A percentile compares a stretch with the other conserved stretches of the same genome.
Conservation (phyloP, 176 grass and related monocot species). For the Ensete glaucum region DNA sequence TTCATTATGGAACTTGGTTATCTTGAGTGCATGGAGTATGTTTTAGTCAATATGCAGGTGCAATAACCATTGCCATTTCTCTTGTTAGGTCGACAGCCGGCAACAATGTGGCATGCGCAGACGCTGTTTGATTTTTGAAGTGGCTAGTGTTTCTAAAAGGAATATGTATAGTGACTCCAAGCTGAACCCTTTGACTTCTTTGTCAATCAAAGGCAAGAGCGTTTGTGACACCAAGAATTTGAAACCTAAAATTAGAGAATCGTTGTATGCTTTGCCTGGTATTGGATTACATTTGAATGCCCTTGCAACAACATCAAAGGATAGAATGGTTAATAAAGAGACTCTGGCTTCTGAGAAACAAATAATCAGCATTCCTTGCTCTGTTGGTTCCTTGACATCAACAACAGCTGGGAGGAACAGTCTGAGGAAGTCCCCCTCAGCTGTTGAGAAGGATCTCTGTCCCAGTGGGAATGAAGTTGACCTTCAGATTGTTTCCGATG, state of each 20-base stretch:
- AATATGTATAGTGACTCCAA: slow-evolving; percentile 22
- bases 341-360: slow-evolving; percentile 30
- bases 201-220: slow-evolving; percentile 45
- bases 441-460: slow-evolving; percentile 43
- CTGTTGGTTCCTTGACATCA: slow-evolving; percentile 35
- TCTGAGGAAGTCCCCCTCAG: slow-evolving; percentile 31
- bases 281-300: slow-evolving; percentile 94
- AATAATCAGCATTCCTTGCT: slow-evolving; percentile 26
- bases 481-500: slow-evolving; percentile 33
- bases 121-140: slow-evolving; percentile 86
- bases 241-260: slow-evolving; percentile 45
- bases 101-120: slow-evolving; percentile 81
- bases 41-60: not conserved
- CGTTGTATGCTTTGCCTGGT: slow-evolving; percentile 43
- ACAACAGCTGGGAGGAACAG: slow-evolving; percentile 35
- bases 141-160: slow-evolving; percentile 43
- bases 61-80: slow-evolving; percentile 7
- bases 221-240: slow-evolving; percentile 19
- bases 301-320: slow-evolving; percentile 64
- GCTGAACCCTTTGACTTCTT: slow-evolving; percentile 22
- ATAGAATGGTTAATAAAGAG: slow-evolving; percentile 41
- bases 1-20: not conserved
- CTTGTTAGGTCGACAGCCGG: slow-evolving; percentile 58
- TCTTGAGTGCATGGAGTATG: not conserved
- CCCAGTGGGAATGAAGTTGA: slow-evolving; percentile 16